Conservation (phyloP, 345 rosid species). For the Excoecaria cochinchinensis region DNA sequence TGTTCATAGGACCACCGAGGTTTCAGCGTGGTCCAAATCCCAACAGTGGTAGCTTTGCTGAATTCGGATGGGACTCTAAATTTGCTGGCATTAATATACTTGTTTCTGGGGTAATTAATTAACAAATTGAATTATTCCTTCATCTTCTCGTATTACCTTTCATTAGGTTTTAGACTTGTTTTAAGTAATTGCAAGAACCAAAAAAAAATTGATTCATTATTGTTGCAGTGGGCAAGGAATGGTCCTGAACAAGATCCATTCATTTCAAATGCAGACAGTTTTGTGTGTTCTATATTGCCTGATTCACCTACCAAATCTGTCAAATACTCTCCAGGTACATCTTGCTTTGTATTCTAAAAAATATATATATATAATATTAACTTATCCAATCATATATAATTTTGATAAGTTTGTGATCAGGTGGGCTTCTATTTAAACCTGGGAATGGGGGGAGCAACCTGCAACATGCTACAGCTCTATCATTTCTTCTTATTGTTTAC, state of each 20-base stretch:
- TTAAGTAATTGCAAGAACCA: no score
- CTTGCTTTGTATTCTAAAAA: no score
- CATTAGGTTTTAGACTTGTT: no score
- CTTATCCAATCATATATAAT: no score
- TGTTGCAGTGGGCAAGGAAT: neutral
- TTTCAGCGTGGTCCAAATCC: no score
- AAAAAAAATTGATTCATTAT: no score
- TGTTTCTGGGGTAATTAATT: slow-evolving; percentile 12
- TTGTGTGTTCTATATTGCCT: slow-evolving; percentile 25
- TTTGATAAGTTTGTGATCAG: neutral
- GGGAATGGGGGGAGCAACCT: slow-evolving; percentile 19
- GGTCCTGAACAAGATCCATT: neutral
- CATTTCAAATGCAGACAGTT: slow-evolving; percentile 13
- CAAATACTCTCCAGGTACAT: slow-evolving; percentile 27
- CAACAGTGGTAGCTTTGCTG: neutral
- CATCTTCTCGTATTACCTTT: neutral
- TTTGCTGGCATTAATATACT: slow-evolving; percentile 26
- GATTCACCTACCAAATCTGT: slow-evolving; percentile 21
- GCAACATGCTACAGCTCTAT: slow-evolving; percentile 24
- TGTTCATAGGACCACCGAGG: no score
- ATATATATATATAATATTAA: no score
- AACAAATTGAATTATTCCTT: neutral
- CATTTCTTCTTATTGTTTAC: slow-evolving; percentile 22
- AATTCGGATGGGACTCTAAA: slow-evolving; percentile 32
- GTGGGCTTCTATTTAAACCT: slow-evolving; percentile 26